Conservation (phyloP, 257 asterid genomes). For the Primulina eburnea region DNA sequence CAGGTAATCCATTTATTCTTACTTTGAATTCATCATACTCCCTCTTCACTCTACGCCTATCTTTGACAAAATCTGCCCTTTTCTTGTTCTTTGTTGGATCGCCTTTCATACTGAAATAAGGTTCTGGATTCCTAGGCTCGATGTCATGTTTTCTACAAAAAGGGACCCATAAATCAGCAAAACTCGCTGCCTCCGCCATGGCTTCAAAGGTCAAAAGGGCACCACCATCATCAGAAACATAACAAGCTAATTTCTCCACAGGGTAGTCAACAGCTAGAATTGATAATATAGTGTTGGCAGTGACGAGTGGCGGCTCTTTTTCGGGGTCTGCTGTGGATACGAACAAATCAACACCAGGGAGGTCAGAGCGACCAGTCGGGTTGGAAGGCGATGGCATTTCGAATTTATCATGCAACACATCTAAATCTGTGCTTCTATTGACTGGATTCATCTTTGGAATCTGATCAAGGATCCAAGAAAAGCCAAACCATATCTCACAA, state of each 20-base stretch:
- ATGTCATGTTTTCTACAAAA: constrained; percentile 57
- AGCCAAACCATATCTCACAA: constrained; percentile 64
- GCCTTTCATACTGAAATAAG: constrained; percentile 42
- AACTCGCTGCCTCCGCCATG: constrained; percentile 70
- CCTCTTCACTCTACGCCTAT: constrained; percentile 50
- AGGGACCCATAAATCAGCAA: constrained; percentile 65
- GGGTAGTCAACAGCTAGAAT: constrained; percentile 58
- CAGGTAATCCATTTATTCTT: constrained; percentile 49
- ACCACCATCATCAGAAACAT: constrained; percentile 61
- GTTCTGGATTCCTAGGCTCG: constrained; percentile 60
- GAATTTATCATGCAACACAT: constrained; percentile 42
- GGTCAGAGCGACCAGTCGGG: constrained; percentile 54
- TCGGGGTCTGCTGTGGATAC: constrained; percentile 71
- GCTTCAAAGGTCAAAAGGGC: constrained; percentile 68
- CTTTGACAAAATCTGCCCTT: constrained; percentile 50
- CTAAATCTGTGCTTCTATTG: constrained; percentile 37
- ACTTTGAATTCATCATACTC: constrained; percentile 66
- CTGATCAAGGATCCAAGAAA: constrained; percentile 65
- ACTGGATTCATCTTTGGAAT: constrained; percentile 50
- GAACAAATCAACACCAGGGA: constrained; percentile 55
- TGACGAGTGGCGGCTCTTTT: constrained; percentile 58
- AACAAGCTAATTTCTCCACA: constrained; percentile 56
- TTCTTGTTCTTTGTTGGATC: constrained; percentile 58
- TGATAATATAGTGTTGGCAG: constrained; percentile 58
- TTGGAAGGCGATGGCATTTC: constrained; percentile 49